Conservation (phyloP, 2,329 filamentous ascomycete species). For the Hortaea werneckii region DNA sequence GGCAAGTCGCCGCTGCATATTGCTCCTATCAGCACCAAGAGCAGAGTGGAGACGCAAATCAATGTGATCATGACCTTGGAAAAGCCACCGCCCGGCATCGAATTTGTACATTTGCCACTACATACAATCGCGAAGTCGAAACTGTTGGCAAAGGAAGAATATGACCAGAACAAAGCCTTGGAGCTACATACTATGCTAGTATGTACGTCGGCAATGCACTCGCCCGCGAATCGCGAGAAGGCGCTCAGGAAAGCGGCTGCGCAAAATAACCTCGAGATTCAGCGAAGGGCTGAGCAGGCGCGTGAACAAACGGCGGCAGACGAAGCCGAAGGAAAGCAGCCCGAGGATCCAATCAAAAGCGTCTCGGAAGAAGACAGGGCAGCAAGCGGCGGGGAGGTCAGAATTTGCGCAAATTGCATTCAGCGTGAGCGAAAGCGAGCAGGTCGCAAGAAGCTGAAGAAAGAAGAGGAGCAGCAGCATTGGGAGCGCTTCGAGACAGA, state of each 20-base stretch:
- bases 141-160: conserved; percentile 64
- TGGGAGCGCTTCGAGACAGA: conserved; percentile 74
- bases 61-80: conserved; percentile 72
- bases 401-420: conserved; percentile 87
- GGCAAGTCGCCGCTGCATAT: conserved; percentile 26
- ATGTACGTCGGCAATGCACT: conserved; percentile 84
- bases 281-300: conserved; percentile 31
- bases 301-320: conserved; percentile 22
- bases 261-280: conserved; percentile 33
- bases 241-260: conserved; percentile 54
- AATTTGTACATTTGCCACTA: conserved; percentile 73
- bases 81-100: conserved; percentile 63
- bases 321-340: conserved; percentile 35
- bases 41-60: conserved; percentile 92
- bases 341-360: conserved; percentile 27
- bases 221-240: conserved; percentile 52
- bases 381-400: conserved; percentile 83
- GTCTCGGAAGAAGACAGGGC: conserved; percentile 59
- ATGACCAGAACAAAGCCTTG: conserved; percentile 60
- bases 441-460: conserved; percentile 84
- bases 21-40: conserved; percentile 48
- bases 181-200: conserved; percentile 75
- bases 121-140: conserved; percentile 94
- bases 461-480: conserved; percentile 80
- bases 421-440: conserved; percentile 83